These are phyloP conservation scores for Neurospora hispaniola DNA, from an alignment of 495 filamentous ascomycete genomes.

Conservation along the genomic window DNA sequence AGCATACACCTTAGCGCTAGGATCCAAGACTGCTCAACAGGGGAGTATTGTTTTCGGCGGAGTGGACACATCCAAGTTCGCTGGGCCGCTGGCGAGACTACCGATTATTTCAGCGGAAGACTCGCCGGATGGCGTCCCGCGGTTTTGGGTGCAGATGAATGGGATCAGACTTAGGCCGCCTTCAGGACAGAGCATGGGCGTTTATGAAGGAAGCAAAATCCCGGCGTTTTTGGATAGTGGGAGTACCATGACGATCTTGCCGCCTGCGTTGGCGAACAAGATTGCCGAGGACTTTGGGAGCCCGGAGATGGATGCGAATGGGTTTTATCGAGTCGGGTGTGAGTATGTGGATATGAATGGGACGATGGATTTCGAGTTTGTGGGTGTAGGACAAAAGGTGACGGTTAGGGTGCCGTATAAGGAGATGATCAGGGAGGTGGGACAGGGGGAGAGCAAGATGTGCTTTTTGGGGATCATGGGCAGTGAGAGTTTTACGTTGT, in stretches of 20 bases:
- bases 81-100: slow-evolving; percentile 54
- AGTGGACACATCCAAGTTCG: slow-evolving; percentile 76
- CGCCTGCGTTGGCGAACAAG: slow-evolving; percentile 46
- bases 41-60: slow-evolving; percentile 92
- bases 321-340: slow-evolving; percentile 64
- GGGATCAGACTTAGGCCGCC: slow-evolving; percentile 39
- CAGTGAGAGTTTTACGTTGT: slow-evolving; percentile 49
- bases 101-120: slow-evolving; percentile 46
- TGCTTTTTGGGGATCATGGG: slow-evolving; percentile 73
- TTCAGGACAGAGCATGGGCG: slow-evolving; percentile 30
- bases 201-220: slow-evolving; percentile 38
- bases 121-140: slow-evolving; percentile 33
- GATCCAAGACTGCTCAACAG: slow-evolving; percentile 34
- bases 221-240: slow-evolving; percentile 82
- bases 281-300: slow-evolving; percentile 61
- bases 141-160: slow-evolving; percentile 53
- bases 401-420: slow-evolving; percentile 53
- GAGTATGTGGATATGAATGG: slow-evolving; percentile 48
- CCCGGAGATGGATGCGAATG: slow-evolving; percentile 34
- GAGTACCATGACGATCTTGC: slow-evolving; percentile 79
- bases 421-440: slow-evolving; percentile 39
- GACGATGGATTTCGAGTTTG: slow-evolving; percentile 63
- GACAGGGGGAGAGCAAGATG: slow-evolving; percentile 36
- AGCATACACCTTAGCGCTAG: slow-evolving; percentile 37
- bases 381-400: slow-evolving; percentile 36